Evolutionary conservation across 352 stramenopile genomes (phyloP).

Genomic region (Pythium scleroteichum): DNA sequence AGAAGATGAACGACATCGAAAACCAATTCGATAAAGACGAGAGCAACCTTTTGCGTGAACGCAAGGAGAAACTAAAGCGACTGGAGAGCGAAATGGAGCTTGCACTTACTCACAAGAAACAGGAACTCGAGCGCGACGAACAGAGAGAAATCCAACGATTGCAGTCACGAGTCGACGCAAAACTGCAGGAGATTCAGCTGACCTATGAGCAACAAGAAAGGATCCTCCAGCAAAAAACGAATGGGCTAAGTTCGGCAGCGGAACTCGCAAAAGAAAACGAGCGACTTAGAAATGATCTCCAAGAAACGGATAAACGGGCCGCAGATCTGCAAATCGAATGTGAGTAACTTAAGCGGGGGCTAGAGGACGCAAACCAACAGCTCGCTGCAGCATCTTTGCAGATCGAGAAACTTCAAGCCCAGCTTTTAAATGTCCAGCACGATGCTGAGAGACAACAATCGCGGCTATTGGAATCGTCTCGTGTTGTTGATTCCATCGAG

Average conservation of each 20-base stretch:
- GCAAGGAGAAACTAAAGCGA: slow-evolving; percentile 67
- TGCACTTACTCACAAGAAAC: slow-evolving; percentile 44
- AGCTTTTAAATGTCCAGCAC: not conserved
- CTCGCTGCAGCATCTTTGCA: not conserved
- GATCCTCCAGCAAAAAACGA: too few species aligned
- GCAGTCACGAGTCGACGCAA: slow-evolving; percentile 39
- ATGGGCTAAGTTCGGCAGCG: not conserved
- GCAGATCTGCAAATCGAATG: not conserved
- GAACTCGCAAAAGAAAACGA: slow-evolving; percentile 2
- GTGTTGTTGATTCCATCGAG: not conserved
- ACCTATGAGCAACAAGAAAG: slow-evolving; percentile 16
- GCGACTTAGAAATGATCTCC: not conserved
- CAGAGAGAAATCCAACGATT: slow-evolving; percentile 46
- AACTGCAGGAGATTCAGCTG: slow-evolving; percentile 39
- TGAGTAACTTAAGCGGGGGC: not conserved
- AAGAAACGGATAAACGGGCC: not conserved
- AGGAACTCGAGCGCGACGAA: slow-evolving; percentile 60
- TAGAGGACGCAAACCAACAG: not conserved
- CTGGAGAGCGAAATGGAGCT: slow-evolving; percentile 55
- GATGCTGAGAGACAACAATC: not conserved
- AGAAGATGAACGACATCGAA: slow-evolving; percentile 67
- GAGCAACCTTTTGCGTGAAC: slow-evolving; percentile 45
- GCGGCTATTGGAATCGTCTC: not conserved
- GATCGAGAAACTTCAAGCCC: not conserved
- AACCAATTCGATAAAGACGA: slow-evolving; percentile 71